A percentile compares a stretch with the other conserved stretches of the same genome.
Evolutionary conservation across 768 basidiomycete species (phyloP).

Genomic region (Tulasnella sp.): DNA sequence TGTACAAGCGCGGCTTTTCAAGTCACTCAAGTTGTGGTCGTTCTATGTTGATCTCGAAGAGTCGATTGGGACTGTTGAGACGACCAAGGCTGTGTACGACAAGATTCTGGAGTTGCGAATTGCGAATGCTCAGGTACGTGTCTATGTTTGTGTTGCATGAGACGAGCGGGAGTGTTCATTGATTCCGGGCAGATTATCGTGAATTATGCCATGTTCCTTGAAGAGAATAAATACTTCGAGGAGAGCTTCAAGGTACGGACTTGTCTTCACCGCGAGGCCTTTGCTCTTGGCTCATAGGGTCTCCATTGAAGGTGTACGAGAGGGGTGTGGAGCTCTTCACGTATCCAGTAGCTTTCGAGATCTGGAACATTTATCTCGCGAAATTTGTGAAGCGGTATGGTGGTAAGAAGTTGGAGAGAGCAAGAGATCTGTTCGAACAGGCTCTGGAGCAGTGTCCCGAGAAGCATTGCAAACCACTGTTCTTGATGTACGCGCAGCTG

Average conservation of each 20-base stretch:
- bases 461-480: conserved; percentile 88
- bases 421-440: conserved; percentile 97
- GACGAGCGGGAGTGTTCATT: neutral
- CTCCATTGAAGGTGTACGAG: conserved; percentile 72
- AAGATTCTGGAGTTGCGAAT: conserved; percentile 93
- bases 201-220: conserved; percentile 93
- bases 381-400: conserved; percentile 97
- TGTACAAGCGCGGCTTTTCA: conserved; percentile 85
- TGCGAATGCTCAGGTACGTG: conserved; percentile 71
- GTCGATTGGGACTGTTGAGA: conserved; percentile 87
- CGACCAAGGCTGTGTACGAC: conserved; percentile 86
- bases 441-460: conserved; percentile 92
- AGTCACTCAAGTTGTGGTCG: conserved; percentile 96
- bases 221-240: conserved; percentile 97
- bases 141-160: neutral
- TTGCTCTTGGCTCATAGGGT: neutral
- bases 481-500: conserved; percentile 89
- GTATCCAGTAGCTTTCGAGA: conserved; percentile 94
- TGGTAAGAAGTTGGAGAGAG: conserved; percentile 85
- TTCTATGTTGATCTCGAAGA: conserved; percentile 98
- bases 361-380: conserved; percentile 97
- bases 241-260: conserved; percentile 83
- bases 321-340: conserved; percentile 95
- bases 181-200: conserved; percentile 47
- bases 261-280: neutral